These are phyloP conservation scores for Parmelia sp. DNA, from an alignment of 495 filamentous ascomycete species.

Conservation along the genomic window DNA sequence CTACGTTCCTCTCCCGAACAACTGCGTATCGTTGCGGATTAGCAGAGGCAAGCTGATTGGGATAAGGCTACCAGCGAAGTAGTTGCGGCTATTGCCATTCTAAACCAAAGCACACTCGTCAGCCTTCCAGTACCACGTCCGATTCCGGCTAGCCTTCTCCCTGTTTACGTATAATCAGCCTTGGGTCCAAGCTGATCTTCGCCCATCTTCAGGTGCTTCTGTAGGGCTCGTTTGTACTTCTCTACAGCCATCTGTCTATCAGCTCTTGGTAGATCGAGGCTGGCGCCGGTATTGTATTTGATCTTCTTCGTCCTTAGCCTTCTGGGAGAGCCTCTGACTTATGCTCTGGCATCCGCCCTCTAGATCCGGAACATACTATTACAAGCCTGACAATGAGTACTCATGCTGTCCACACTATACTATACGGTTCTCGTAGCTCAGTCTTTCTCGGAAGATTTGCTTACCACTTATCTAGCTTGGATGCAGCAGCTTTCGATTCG, in stretches of 20 bases:
- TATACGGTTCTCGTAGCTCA: constrained; percentile 52
- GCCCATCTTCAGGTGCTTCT: constrained; percentile 59
- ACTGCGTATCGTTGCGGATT: constrained; percentile 20
- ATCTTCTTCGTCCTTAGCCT: not conserved
- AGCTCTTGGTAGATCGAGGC: constrained; percentile 73
- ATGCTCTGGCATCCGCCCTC: constrained; percentile 23
- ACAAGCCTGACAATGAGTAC: constrained; percentile 75
- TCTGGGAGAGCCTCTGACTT: constrained; percentile 12
- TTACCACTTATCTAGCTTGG: constrained; percentile 45
- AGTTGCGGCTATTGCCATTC: constrained; percentile 48
- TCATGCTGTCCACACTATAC: constrained; percentile 97
- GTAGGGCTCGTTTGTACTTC: constrained; percentile 70
- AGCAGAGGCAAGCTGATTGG: constrained; percentile 21
- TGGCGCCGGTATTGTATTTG: constrained; percentile 68
- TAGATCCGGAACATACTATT: constrained; percentile 74
- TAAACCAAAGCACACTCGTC: constrained; percentile 17
- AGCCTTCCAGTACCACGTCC: constrained; percentile 21
- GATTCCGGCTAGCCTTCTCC: constrained; percentile 4
- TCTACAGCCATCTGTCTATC: constrained; percentile 68
- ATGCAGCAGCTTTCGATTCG: constrained; percentile 62
- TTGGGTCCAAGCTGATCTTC: constrained; percentile 25
- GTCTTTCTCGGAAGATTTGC: constrained; percentile 6
- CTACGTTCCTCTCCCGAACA: not conserved
- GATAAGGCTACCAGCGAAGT: constrained; percentile 33
- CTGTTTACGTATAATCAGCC: constrained; percentile 27